Conservation (phyloP, 2,329 filamentous ascomycete genomes). For the Ophiostoma fasciatum region DNA sequence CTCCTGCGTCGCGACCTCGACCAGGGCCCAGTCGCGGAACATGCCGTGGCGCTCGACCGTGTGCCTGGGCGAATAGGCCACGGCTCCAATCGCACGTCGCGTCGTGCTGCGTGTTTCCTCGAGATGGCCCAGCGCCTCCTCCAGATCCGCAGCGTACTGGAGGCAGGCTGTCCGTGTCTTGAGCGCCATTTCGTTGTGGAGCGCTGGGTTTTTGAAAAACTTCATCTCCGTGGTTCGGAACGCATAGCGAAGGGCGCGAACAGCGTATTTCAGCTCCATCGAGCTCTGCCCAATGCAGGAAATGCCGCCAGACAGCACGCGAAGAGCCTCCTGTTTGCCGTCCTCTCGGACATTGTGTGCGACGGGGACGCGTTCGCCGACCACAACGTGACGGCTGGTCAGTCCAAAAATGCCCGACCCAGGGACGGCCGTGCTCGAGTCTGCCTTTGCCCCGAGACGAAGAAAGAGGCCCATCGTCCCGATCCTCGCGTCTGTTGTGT, state of each 20-base stretch:
- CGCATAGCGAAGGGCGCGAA: background rate
- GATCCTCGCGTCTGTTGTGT: background rate
- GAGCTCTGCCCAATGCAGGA: background rate
- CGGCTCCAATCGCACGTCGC: background rate
- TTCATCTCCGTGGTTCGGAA: background rate
- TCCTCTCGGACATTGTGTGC: background rate
- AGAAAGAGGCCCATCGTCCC: background rate
- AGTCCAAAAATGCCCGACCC: background rate
- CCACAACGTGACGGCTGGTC: background rate
- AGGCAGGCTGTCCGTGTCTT: background rate
- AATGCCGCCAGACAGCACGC: background rate
- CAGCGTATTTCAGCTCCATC: background rate
- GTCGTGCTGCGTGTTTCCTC: background rate
- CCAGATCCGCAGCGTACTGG: background rate
- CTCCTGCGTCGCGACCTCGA: no score
- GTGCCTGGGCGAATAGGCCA: background rate
- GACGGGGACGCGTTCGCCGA: background rate
- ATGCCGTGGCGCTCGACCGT: background rate
- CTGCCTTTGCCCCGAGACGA: background rate
- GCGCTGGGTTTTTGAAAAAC: background rate
- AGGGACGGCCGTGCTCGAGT: background rate
- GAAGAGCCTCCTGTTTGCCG: background rate
- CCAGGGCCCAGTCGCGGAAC: background rate
- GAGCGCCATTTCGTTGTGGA: background rate
- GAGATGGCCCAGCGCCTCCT: background rate